Percentiles rank a stretch among this genome's conserved stretches.
Conservation (phyloP, 2,329 filamentous ascomycete genomes). For the Chalara sp. region DNA sequence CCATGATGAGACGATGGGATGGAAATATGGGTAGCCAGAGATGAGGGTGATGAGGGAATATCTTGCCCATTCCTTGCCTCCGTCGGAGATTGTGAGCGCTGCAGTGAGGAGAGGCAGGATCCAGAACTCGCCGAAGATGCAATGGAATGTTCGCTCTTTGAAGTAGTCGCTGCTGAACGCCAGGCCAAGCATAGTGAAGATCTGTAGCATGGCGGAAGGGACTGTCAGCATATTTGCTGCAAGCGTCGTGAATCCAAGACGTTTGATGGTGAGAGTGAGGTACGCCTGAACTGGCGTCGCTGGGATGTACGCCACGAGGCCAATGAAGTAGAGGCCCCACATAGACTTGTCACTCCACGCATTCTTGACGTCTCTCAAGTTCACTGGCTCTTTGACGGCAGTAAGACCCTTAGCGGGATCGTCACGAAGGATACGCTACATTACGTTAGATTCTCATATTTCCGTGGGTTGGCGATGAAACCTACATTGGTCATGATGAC, state of each 20-base stretch:
- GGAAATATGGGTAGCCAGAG: conserved; percentile 50
- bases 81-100: conserved; percentile 40
- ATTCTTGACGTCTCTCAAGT: conserved; percentile 35
- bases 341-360: conserved; percentile 40
- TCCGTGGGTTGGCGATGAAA: neutral
- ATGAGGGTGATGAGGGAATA: conserved; percentile 46
- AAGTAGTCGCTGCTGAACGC: conserved; percentile 49
- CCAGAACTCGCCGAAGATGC: conserved; percentile 45
- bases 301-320: conserved; percentile 41
- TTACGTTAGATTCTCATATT: neutral
- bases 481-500: conserved; percentile 58
- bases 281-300: conserved; percentile 41
- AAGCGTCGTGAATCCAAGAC: conserved; percentile 51
- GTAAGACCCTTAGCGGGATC: conserved; percentile 48
- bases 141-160: conserved; percentile 47
- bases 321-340: conserved; percentile 44
- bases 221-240: conserved; percentile 58
- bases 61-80: conserved; percentile 42
- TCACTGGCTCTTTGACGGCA: conserved; percentile 36
- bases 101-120: conserved; percentile 44
- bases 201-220: conserved; percentile 48
- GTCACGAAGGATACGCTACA: conserved; percentile 43
- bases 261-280: conserved; percentile 47
- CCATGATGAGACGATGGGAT: conserved; percentile 46
- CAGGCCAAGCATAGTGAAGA: conserved; percentile 46